Percentiles rank a stretch among this genome's conserved stretches.
Evolutionary conservation across 140 eudicot genomes (phyloP).

Genomic region (Anethum foeniculum): DNA sequence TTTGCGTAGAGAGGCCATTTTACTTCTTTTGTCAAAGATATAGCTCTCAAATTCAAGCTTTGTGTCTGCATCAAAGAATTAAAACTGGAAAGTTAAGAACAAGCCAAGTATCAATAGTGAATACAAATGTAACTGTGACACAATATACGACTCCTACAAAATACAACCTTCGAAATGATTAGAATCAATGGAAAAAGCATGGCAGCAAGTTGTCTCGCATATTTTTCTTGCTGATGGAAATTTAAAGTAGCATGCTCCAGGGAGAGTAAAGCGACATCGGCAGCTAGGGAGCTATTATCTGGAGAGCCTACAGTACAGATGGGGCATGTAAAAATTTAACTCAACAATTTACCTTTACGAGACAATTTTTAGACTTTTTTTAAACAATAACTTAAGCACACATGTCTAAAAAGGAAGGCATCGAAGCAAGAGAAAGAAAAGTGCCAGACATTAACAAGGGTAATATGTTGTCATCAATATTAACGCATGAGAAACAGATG

Average conservation of each 20-base stretch:
- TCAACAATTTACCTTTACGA: background rate
- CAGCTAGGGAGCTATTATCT: conserved; percentile 33
- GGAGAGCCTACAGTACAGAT: conserved; percentile 41
- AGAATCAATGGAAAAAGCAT: conserved; percentile 58
- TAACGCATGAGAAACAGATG: background rate
- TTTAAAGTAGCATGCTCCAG: conserved; percentile 43
- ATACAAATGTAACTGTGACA: background rate
- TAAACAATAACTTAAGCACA: background rate
- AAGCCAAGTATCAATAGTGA: background rate
- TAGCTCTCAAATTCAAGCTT: conserved; percentile 55
- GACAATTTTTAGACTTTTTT: background rate
- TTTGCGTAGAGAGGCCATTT: conserved; percentile 63
- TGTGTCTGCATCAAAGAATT: conserved; percentile 40
- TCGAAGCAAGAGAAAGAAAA: background rate
- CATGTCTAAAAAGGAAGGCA: background rate
- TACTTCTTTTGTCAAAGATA: conserved; percentile 50
- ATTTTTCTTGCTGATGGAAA: conserved; percentile 35
- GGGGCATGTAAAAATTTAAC: background rate
- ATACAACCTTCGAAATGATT: conserved; percentile 58
- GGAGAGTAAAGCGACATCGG: conserved; percentile 43
- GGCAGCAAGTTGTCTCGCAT: conserved; percentile 42
- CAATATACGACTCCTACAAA: background rate
- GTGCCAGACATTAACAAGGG: background rate
- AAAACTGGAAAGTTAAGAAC: background rate
- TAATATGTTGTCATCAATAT: background rate